Conservation (phyloP, 768 basidiomycete species). For the Tricholoma sp. region DNA sequence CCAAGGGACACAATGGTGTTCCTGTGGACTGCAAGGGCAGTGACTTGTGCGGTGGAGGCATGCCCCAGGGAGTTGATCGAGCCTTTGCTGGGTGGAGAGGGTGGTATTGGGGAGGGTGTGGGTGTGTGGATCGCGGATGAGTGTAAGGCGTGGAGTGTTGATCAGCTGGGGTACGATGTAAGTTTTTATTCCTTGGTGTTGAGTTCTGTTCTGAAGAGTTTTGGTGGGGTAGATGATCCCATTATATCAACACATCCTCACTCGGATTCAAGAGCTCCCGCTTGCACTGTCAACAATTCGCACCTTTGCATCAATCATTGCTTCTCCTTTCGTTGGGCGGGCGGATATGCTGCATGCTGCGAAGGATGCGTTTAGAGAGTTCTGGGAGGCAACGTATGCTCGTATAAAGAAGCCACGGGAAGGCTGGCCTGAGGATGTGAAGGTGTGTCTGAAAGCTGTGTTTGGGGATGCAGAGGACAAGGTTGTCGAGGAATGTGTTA, state of each 20-base stretch:
- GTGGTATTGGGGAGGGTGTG: slow-evolving; percentile 46
- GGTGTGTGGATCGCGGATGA: slow-evolving; percentile 64
- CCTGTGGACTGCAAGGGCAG: slow-evolving; percentile 57
- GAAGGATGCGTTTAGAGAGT: slow-evolving; percentile 50
- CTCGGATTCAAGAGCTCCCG: slow-evolving; percentile 46
- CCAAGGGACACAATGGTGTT: slow-evolving; percentile 46
- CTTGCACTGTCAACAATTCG: slow-evolving; percentile 35
- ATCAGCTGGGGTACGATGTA: slow-evolving; percentile 59
- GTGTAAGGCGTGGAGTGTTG: slow-evolving; percentile 38
- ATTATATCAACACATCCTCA: slow-evolving; percentile 55
- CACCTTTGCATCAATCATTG: slow-evolving; percentile 45
- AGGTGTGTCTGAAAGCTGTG: slow-evolving; percentile 19
- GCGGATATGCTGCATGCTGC: slow-evolving; percentile 38
- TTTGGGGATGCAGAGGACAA: slow-evolving; percentile 8
- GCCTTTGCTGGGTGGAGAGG: slow-evolving; percentile 35
- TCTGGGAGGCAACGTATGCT: slow-evolving; percentile 53
- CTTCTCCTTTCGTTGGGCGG: slow-evolving; percentile 53
- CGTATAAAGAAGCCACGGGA: slow-evolving; percentile 32
- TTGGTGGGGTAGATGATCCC: slow-evolving; percentile 49
- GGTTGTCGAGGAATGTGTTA: not conserved
- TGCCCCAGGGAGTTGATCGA: slow-evolving; percentile 47
- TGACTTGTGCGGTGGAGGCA: slow-evolving; percentile 47
- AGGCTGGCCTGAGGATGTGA: slow-evolving; percentile 53
- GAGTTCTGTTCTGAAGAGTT: not conserved
- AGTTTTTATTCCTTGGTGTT: slow-evolving; percentile 14